Evolutionary conservation across 179 eudicot genomes (phyloP), one percentile per base, ranked within the genome.

Genomic region (Camellia oleifera): DNA sequence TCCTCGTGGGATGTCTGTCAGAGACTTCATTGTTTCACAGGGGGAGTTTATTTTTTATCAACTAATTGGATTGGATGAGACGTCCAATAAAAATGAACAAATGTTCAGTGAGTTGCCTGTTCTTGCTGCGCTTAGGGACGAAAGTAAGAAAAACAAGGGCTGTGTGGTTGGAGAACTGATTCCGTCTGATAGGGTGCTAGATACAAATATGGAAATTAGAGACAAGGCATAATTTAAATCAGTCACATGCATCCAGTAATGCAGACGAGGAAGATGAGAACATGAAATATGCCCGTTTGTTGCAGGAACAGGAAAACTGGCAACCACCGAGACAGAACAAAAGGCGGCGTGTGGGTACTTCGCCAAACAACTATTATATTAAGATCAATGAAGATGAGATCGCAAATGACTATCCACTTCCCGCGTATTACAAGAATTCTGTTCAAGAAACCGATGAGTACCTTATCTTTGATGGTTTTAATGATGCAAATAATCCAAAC

Each of bases 341-440:
- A 79, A 86, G 89, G 50, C 87, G 86, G 61, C 86, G 88, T 26
- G 77, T 82, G 17, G 76, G 69, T 72, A 78, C 90, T 80, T 88
- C 92, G 23, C 82, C 92, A 4, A 91, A 77, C 80, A 91, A 93
- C 80, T 92, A 83, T 73, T 94, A 97, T 78, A 88, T 94, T 72
- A 94, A 90, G 88, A 97, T 97, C 57, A 94, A 97, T 75, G 99
- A 94, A 86, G 99, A 92, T 84, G 98, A 97, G 87, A 94, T 94
- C 87, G 99, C 97, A 42, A 84, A 85, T 81, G 99, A 97, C 78
- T 94, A 97, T 84, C 98, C 99, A 11, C 82, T 91, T 62, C 99
- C 99, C 66, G 96, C 93, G 58, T 97, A 87, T 86, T 97, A 91
- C 85, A 93, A 90, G 72, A 88, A 92, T 20, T 81, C 83, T 71